Evolutionary conservation across 257 asterid species (phyloP).

Genomic region (Capsicum baccatum): DNA sequence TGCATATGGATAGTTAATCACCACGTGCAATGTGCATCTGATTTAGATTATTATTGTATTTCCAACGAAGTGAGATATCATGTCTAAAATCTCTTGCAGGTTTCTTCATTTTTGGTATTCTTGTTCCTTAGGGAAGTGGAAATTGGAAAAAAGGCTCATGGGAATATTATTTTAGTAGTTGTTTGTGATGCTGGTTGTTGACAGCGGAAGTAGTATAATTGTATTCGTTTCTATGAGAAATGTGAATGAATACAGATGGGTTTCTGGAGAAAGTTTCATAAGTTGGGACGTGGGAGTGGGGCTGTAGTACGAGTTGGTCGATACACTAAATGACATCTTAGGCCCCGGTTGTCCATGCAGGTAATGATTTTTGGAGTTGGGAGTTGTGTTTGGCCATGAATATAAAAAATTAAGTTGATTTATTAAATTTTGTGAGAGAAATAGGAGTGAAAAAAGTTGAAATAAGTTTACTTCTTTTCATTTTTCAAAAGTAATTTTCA

Average conservation of each 20-base stretch:
- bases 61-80: neutral
- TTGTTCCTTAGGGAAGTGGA: neutral
- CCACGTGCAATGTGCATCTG: neutral
- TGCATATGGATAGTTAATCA: neutral
- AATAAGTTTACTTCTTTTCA: too few species aligned
- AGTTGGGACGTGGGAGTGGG: neutral
- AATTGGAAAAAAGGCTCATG: neutral
- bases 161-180: neutral
- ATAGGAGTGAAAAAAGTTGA: too few species aligned
- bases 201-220: neutral
- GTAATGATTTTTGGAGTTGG: too few species aligned
- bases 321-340: neutral
- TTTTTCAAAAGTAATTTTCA: too few species aligned
- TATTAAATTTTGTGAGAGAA: too few species aligned
- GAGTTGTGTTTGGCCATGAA: too few species aligned
- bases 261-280: neutral
- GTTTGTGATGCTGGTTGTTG: neutral
- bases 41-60: neutral
- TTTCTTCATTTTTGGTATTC: neutral
- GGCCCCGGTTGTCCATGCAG: too few species aligned
- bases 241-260: neutral
- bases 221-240: neutral
- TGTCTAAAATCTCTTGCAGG: neutral
- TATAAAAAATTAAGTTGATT: too few species aligned
- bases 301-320: neutral